These are phyloP conservation scores for Cutaneotrichosporon sp. DNA, from an alignment of 1,284 basidiomycete genomes.

Conservation along the genomic window DNA sequence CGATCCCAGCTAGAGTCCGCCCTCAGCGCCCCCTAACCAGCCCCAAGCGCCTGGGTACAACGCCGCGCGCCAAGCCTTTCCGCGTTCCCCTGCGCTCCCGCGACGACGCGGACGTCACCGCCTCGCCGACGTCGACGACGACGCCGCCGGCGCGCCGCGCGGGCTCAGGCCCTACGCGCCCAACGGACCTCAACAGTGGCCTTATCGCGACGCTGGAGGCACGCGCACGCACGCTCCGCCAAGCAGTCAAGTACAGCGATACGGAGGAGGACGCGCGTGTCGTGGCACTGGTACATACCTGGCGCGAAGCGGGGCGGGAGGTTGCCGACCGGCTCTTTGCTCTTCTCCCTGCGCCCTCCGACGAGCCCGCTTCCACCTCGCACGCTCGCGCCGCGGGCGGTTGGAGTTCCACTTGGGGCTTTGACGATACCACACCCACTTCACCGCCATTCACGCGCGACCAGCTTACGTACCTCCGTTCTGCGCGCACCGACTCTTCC, in stretches of 20 bases:
- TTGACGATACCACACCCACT: not conserved
- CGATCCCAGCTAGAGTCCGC: not conserved
- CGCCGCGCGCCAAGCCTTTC: not conserved
- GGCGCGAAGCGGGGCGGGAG: slow-evolving; percentile 40
- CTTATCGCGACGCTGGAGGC: slow-evolving; percentile 26
- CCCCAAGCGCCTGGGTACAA: not conserved
- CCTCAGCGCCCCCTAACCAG: not conserved
- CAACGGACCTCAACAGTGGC: not conserved
- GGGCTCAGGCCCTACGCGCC: not conserved
- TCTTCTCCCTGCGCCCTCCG: slow-evolving; percentile 21
- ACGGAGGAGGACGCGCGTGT: slow-evolving; percentile 30
- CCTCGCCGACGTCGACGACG: not conserved
- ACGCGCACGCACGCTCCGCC: slow-evolving; percentile 21
- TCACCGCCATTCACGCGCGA: slow-evolving; percentile 6
- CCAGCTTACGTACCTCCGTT: slow-evolving; percentile 17
- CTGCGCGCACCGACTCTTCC: slow-evolving; percentile 19
- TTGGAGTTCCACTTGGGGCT: not conserved
- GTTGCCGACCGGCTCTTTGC: slow-evolving; percentile 38
- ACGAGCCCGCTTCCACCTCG: not conserved
- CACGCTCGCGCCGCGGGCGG: too few species aligned
- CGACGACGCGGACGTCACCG: too few species aligned
- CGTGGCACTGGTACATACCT: slow-evolving; percentile 23
- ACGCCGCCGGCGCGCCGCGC: not conserved
- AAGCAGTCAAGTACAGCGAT: slow-evolving; percentile 29
- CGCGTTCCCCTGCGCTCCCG: not conserved